phyloP scores from a whole-genome alignment of 2,329 filamentous ascomycete species.

The Cladosporium velox region DNA sequence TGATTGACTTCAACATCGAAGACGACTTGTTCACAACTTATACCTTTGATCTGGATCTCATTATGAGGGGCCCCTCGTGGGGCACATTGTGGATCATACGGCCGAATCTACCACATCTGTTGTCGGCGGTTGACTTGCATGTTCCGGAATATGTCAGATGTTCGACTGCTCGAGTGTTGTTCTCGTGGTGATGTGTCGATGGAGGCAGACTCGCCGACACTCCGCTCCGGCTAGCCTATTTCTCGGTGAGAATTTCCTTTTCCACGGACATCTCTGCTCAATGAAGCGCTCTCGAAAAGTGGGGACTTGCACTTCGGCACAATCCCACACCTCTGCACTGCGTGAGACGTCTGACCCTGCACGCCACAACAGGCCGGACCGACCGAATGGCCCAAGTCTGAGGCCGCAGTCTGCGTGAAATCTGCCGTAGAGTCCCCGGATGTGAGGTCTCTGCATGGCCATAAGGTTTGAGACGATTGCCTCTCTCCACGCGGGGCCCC shows the following conservation, averaged over 20 bases:
- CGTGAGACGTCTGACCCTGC: neutral
- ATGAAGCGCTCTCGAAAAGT: neutral
- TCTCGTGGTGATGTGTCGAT: neutral
- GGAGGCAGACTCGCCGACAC: neutral
- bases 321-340: neutral
- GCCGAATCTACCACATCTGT: conserved; percentile 3
- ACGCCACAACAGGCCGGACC: neutral
- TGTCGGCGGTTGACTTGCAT: neutral
- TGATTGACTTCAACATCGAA: neutral
- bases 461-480: conserved; percentile 7
- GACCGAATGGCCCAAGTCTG: neutral
- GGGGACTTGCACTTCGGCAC: neutral
- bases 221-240: neutral
- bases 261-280: neutral
- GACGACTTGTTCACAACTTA: conserved; percentile 1
- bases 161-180: neutral
- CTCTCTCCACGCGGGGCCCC: conserved; percentile 8
- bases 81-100: conserved; percentile 1
- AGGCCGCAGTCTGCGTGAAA: neutral
- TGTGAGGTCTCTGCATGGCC: neutral
- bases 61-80: neutral
- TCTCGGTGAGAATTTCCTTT: conserved; percentile 1
- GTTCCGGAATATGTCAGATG: neutral
- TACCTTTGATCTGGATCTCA: neutral
- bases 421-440: neutral